Evolutionary conservation across 2,329 filamentous ascomycete genomes (phyloP).

Genomic region (Pestalotiopsis sp.): DNA sequence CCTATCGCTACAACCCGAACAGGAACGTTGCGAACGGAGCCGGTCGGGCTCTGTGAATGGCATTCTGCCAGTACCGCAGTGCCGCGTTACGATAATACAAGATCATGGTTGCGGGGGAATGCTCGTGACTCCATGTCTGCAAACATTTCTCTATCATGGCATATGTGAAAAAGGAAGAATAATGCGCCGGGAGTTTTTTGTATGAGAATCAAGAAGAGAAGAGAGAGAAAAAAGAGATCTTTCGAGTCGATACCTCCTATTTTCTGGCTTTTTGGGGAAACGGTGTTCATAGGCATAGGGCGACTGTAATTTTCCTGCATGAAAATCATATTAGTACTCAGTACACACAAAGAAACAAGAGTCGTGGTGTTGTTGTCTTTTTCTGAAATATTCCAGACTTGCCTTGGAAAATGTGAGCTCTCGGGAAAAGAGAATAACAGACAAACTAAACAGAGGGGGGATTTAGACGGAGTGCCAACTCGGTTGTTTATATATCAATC

Average conservation of each 20-base stretch:
- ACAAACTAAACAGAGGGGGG: too few relatives aligned
- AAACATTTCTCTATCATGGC: neutral
- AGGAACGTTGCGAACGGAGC: neutral
- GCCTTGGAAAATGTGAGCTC: neutral
- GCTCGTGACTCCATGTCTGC: neutral
- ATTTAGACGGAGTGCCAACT: too few relatives aligned
- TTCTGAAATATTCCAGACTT: neutral
- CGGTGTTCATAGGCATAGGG: conserved; percentile 11
- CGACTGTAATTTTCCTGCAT: neutral
- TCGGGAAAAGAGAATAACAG: too few relatives aligned
- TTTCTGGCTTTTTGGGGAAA: conserved; percentile 5
- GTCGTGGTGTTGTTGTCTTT: neutral
- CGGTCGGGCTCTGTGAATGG: neutral
- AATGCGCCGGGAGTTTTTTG: neutral
- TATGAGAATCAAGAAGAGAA: neutral
- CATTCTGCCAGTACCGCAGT: neutral
- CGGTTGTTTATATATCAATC: too few relatives aligned
- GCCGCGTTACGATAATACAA: neutral
- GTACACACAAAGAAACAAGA: neutral
- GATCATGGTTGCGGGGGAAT: neutral
- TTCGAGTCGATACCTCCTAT: conserved; percentile 11
- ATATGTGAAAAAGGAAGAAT: conserved; percentile 1
- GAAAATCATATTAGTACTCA: conserved; percentile 6
- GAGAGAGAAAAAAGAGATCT: neutral
- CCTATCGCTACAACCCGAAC: neutral